Conservation (phyloP, 345 rosid species). For the Crucihimalaya himalaica region DNA sequence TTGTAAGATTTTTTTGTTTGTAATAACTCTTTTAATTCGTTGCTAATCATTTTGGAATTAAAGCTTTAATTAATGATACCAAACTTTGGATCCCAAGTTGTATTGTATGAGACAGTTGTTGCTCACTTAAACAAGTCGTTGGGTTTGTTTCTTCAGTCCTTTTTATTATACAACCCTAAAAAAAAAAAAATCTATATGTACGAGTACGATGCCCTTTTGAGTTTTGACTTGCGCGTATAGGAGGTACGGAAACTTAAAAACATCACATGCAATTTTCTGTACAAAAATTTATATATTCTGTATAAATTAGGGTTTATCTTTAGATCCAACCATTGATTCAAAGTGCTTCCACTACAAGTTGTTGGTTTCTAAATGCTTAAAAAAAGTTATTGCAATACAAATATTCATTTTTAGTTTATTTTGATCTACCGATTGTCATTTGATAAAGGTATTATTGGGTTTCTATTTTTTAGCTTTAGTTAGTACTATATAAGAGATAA, state of each 20-base stretch:
- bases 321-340: conserved; percentile 31
- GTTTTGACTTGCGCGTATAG: conserved; percentile 35
- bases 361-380: conserved; percentile 27
- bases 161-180: not conserved
- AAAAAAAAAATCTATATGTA: conserved; percentile 1
- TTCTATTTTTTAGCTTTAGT: not conserved
- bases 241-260: conserved; percentile 25
- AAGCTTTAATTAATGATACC: conserved; percentile 30
- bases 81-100: conserved; percentile 34
- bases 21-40: conserved; percentile 1
- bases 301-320: conserved; percentile 18
- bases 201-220: conserved; percentile 24
- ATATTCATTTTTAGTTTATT: not conserved
- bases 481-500: not conserved
- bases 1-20: not conserved
- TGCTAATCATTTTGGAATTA: conserved; percentile 22
- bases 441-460: not conserved
- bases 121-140: conserved; percentile 38
- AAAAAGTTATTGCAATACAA: not conserved
- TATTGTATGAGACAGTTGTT: conserved; percentile 41
- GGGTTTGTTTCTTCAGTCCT: conserved; percentile 26
- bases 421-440: not conserved
- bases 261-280: conserved; percentile 33
- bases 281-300: not conserved
- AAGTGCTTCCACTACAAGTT: conserved; percentile 33